Percentiles rank a stretch among this genome's conserved stretches.
These are phyloP conservation scores for Xylariales sp. DNA, from an alignment of 2,329 filamentous ascomycete species.

Conservation along the genomic window DNA sequence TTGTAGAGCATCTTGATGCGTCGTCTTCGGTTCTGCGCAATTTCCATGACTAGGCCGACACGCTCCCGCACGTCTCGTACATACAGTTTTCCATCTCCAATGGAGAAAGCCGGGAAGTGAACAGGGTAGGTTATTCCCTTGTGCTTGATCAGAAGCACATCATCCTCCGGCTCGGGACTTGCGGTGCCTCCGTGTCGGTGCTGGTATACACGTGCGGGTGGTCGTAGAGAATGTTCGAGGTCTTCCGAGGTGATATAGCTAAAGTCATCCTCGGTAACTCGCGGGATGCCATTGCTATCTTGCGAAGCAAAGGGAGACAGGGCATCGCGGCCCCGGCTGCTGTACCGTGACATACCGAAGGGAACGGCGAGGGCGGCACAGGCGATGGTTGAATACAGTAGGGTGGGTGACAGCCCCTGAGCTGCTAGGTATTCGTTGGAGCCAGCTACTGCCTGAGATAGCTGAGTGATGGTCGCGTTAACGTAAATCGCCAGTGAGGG, in stretches of 20 bases:
- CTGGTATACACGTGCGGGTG: slow-evolving; percentile 35
- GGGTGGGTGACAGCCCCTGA: slow-evolving; percentile 44
- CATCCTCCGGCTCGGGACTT: slow-evolving; percentile 50
- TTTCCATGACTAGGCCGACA: slow-evolving; percentile 61
- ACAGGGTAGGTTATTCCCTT: slow-evolving; percentile 62
- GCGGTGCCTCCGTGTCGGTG: slow-evolving; percentile 28
- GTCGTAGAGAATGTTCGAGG: slow-evolving; percentile 42
- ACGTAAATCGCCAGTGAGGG: slow-evolving; percentile 48
- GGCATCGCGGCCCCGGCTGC: slow-evolving; percentile 33
- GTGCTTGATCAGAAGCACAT: slow-evolving; percentile 67
- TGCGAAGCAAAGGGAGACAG: slow-evolving; percentile 49
- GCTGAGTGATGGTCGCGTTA: slow-evolving; percentile 44
- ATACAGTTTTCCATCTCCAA: slow-evolving; percentile 67
- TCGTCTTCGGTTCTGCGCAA: slow-evolving; percentile 46
- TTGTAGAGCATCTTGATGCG: slow-evolving; percentile 70
- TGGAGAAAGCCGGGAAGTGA: slow-evolving; percentile 71
- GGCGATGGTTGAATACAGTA: slow-evolving; percentile 47
- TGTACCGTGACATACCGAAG: slow-evolving; percentile 50
- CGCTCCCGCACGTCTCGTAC: slow-evolving; percentile 64
- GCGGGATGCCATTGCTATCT: slow-evolving; percentile 43
- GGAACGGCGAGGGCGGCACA: slow-evolving; percentile 43
- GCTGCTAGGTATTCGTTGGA: slow-evolving; percentile 49
- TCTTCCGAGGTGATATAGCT: slow-evolving; percentile 81
- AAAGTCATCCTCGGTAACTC: slow-evolving; percentile 72
- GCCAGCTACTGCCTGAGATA: slow-evolving; percentile 42